Percentiles rank a stretch among this genome's conserved stretches.
Evolutionary conservation across 352 stramenopile genomes (phyloP).

Genomic region (Paralagenidium karlingii): DNA sequence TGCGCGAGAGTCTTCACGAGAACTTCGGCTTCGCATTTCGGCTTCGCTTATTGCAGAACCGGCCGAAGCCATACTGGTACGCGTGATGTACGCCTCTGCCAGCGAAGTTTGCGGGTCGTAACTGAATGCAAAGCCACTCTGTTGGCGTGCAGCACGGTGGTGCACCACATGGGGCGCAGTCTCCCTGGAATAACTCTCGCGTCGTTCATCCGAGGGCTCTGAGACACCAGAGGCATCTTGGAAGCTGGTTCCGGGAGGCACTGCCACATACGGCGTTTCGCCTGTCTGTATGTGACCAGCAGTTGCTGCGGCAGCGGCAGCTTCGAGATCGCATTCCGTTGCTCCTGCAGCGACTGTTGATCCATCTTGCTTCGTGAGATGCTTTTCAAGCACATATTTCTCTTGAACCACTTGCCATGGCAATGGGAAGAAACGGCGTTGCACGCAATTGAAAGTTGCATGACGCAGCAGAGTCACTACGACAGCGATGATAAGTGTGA

Average conservation of each 20-base stretch:
- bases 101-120: conserved; percentile 67
- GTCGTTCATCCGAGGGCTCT: no score
- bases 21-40: conserved; percentile 40
- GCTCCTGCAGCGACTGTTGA: no score
- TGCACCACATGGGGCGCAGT: no score
- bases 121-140: conserved; percentile 70
- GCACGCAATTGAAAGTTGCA: conserved; percentile 57
- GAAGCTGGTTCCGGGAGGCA: no score
- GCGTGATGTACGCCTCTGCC: conserved; percentile 71
- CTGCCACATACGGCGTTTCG: no score
- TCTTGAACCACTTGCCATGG: conserved; percentile 79
- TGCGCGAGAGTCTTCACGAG: conserved; percentile 55
- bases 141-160: neutral
- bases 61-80: conserved; percentile 37
- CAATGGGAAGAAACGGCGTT: conserved; percentile 56
- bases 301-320: no score
- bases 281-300: no score
- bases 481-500: conserved; percentile 45
- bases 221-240: no score
- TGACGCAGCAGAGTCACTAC: conserved; percentile 47
- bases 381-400: conserved; percentile 49
- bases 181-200: no score
- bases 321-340: neutral
- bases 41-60: conserved; percentile 47
- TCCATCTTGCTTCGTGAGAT: no score